Conservation (phyloP, 768 basidiomycete species). For the Pholiota conissans region DNA sequence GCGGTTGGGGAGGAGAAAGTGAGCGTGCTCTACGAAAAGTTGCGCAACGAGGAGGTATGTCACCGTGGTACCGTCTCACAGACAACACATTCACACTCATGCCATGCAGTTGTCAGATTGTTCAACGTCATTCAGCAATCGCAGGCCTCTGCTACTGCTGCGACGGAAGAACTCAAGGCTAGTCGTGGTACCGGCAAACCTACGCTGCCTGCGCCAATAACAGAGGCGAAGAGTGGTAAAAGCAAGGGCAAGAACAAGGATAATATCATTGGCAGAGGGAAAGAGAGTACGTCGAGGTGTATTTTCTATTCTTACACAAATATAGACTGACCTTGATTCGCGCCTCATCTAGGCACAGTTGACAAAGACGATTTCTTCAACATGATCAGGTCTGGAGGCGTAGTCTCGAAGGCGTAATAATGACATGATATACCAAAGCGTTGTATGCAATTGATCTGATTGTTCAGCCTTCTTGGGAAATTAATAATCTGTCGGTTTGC, state of each 20-base stretch:
- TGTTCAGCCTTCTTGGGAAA: slow-evolving; percentile 4
- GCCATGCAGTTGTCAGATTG: slow-evolving; percentile 68
- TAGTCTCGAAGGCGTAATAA: slow-evolving; percentile 68
- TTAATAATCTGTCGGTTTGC: slow-evolving; percentile 12
- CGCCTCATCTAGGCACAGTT: slow-evolving; percentile 44
- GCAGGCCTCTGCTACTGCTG: slow-evolving; percentile 54
- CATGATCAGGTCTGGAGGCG: slow-evolving; percentile 78
- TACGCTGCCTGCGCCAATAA: slow-evolving; percentile 63
- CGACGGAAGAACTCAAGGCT: slow-evolving; percentile 58
- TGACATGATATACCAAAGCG: slow-evolving; percentile 16
- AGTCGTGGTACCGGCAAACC: slow-evolving; percentile 73
- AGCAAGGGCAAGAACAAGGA: slow-evolving; percentile 56
- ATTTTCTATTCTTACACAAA: neutral
- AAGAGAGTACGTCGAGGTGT: slow-evolving; percentile 46
- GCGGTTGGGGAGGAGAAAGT: slow-evolving; percentile 87
- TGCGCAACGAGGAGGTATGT: slow-evolving; percentile 80
- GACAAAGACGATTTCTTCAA: slow-evolving; percentile 79
- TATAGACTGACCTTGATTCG: slow-evolving; percentile 7
- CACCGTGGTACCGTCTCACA: neutral
- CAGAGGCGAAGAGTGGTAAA: slow-evolving; percentile 47
- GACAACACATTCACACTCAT: slow-evolving; percentile 3
- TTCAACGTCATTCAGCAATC: slow-evolving; percentile 88
- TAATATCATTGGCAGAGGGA: slow-evolving; percentile 51
- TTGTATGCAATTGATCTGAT: slow-evolving; percentile 9
- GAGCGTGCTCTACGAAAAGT: slow-evolving; percentile 78